Conservation (phyloP, 164 flowering plant genomes). For the Buxus sempervirens region DNA sequence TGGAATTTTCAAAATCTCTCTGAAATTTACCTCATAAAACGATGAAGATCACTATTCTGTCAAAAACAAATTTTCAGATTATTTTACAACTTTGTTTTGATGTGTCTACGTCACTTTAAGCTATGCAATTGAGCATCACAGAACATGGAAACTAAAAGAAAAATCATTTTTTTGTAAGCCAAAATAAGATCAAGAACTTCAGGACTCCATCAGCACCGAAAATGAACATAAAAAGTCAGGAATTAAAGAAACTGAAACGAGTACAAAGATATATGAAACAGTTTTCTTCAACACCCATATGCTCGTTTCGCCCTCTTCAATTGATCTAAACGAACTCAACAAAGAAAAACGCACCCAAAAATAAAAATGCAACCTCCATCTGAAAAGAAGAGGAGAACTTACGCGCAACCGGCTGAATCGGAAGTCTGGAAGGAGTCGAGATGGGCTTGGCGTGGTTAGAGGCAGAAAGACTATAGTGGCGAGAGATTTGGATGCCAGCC, state of each 20-base stretch:
- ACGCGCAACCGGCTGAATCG: slow-evolving; percentile 50
- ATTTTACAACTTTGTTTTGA: too few species aligned
- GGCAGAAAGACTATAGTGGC: background rate
- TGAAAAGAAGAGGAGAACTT: slow-evolving; percentile 12
- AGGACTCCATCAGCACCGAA: background rate
- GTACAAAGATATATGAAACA: background rate
- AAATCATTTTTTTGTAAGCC: background rate
- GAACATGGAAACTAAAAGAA: background rate
- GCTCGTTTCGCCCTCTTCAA: background rate
- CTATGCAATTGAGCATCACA: too few species aligned
- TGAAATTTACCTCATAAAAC: too few species aligned
- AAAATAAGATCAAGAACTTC: background rate
- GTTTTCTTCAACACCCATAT: background rate
- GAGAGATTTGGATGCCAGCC: slow-evolving; percentile 50
- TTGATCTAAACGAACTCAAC: background rate
- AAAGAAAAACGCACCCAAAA: background rate
- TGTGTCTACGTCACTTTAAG: too few species aligned
- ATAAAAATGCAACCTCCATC: background rate
- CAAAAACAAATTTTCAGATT: too few species aligned
- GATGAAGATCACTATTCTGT: too few species aligned
- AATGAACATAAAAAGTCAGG: background rate
- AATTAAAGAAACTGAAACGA: background rate
- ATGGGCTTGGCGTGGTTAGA: slow-evolving; percentile 17
- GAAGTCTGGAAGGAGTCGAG: slow-evolving; percentile 23
- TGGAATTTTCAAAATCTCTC: too few species aligned